Evolutionary conservation across 306 rosid species (phyloP), one percentile per base, ranked within the genome.

Genomic region (Dalbergia oliveri): DNA sequence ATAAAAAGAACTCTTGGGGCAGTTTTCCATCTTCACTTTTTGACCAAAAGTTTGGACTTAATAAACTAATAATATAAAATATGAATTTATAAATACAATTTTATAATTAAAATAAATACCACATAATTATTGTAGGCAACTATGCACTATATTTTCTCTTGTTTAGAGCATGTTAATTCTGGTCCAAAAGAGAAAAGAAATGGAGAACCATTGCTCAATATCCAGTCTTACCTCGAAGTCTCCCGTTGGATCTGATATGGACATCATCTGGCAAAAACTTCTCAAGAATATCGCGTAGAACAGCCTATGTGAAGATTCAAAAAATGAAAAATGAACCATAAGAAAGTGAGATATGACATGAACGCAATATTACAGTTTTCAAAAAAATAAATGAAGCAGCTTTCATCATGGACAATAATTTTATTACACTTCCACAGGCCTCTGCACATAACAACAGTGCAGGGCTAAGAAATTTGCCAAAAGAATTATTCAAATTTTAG

Each of bases 201-300:
- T 1, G 3, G 26, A 41, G 34, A 75, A 44, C 65, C 35, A 34
- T 59, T 16, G 67, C 11, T 43, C 23, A 75, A 66, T 63, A 72
- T 15, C 60, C 83, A 81, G 45, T 44, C 90, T 73, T 86, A 90
- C 99, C 91, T 73, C 99, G 93, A 81, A 94, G 91, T 85, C 99
- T 90, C 72, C 99, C 99, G 70, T 89, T 93, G 16, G 94, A 91
- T 84, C 89, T 88, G 68, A 85, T 79, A 87, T 94, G 99, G 68
- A 49, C 90, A 84, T 94, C 95, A 57, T 93, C 91, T 0, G 99
- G 99, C 82, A 94, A 88, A 89, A 94, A 91, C 49, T 81, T 85
- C 23, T 79, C 86, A 37, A 94, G 99, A 80, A 94, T 78, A 44
- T 86, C 95, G 37, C 97, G 93, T 9, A 94, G 93, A 79, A 94